Percentiles rank a stretch among this genome's conserved stretches.
phyloP scores from a whole-genome alignment of 148 eudicot species.

The Silene conica region DNA sequence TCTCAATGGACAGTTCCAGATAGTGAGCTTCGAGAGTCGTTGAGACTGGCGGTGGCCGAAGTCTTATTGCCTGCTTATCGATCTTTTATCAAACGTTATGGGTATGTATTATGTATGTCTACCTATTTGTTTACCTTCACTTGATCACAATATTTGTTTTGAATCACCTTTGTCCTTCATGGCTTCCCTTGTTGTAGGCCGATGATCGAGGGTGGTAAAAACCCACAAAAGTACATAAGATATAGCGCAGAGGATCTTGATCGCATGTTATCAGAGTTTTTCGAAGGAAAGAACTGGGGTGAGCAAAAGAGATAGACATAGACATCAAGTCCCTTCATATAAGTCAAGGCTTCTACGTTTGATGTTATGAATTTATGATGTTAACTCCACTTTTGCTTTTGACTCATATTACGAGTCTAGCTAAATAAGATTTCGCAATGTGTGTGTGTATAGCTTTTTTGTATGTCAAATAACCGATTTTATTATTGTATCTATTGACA shows the following conservation, averaged over 20 bases:
- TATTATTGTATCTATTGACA: too few relatives aligned
- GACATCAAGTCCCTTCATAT: background rate
- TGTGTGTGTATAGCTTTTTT: too few relatives aligned
- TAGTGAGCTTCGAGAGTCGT: conserved; percentile 84
- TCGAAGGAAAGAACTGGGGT: conserved; percentile 71
- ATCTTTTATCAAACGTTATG: conserved; percentile 66
- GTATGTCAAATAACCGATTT: too few relatives aligned
- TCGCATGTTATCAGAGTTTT: conserved; percentile 83
- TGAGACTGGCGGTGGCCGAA: conserved; percentile 91
- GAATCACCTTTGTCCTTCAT: background rate
- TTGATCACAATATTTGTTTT: too few relatives aligned
- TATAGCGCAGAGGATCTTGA: conserved; percentile 84
- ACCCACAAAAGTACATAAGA: conserved; percentile 78
- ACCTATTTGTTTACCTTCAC: background rate
- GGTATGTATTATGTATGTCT: too few relatives aligned
- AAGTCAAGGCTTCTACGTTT: too few relatives aligned
- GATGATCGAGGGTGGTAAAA: conserved; percentile 68
- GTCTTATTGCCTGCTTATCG: conserved; percentile 90
- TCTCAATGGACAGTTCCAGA: conserved; percentile 98
- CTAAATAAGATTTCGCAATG: too few relatives aligned
- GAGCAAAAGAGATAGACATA: conserved; percentile 57
- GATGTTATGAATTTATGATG: background rate
- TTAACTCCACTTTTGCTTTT: too few relatives aligned
- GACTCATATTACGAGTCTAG: too few relatives aligned
- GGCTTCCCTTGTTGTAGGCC: conserved; percentile 41